phyloP scores from a whole-genome alignment of 164 flowering plant species.

The Saururus chinensis region DNA sequence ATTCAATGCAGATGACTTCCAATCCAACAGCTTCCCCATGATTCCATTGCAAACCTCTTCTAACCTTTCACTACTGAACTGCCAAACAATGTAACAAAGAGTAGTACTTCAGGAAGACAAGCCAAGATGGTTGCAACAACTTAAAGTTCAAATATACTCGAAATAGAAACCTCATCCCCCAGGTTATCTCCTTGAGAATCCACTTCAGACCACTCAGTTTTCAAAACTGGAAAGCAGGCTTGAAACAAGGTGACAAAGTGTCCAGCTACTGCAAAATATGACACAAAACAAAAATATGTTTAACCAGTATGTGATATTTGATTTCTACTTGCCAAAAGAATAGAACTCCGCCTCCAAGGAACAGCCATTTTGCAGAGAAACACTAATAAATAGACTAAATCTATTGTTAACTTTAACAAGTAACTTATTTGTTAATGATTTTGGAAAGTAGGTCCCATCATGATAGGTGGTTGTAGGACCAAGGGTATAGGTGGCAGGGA shows the following conservation, averaged over 20 bases:
- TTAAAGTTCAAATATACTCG: neutral
- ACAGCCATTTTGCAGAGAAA: too few species aligned
- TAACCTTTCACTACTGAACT: slow-evolving; percentile 37
- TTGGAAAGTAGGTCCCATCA: too few species aligned
- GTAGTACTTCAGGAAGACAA: neutral
- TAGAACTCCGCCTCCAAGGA: too few species aligned
- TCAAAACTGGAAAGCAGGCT: slow-evolving; percentile 43
- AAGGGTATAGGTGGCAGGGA: too few species aligned
- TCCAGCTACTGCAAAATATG: slow-evolving; percentile 17
- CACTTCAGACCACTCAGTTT: slow-evolving; percentile 35
- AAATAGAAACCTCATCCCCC: slow-evolving; percentile 32
- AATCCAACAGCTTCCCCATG: slow-evolving; percentile 30
- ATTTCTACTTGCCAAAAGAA: too few species aligned
- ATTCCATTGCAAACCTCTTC: slow-evolving; percentile 28
- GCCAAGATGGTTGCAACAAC: neutral
- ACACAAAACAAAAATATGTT: neutral
- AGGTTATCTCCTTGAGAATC: slow-evolving; percentile 22
- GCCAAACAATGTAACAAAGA: slow-evolving; percentile 10
- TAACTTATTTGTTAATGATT: too few species aligned
- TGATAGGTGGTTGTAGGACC: too few species aligned
- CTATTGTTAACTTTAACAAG: too few species aligned
- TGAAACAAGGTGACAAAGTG: slow-evolving; percentile 28
- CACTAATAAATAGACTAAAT: too few species aligned
- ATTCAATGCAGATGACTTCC: slow-evolving; percentile 29
- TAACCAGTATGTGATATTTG: neutral